These are phyloP conservation scores for Helotiales sp. DNA, from an alignment of 2,329 filamentous ascomycete genomes.

Conservation along the genomic window DNA sequence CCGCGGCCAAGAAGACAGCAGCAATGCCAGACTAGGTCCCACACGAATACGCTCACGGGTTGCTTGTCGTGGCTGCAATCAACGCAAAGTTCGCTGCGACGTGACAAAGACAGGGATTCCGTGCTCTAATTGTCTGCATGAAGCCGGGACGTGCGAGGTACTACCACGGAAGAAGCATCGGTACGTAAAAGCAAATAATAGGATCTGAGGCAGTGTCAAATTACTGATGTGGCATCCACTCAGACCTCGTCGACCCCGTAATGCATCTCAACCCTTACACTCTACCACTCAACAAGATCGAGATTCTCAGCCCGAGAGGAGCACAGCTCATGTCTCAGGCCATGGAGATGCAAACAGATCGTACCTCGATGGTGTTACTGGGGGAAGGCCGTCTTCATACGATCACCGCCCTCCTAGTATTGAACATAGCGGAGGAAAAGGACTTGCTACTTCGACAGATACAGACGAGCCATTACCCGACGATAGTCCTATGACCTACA, in stretches of 20 bases:
- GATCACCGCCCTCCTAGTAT: neutral
- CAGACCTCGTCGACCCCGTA: neutral
- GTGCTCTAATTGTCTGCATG: slow-evolving; percentile 17
- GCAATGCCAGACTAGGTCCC: neutral
- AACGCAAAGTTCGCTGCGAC: slow-evolving; percentile 16
- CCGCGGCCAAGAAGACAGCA: neutral
- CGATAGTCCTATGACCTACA: slow-evolving; percentile 13
- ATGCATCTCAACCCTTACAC: neutral
- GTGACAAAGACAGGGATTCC: slow-evolving; percentile 16
- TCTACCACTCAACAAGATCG: neutral
- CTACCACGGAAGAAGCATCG: slow-evolving; percentile 17
- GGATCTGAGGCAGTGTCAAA: neutral
- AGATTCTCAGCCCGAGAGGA: neutral
- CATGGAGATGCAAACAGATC: neutral
- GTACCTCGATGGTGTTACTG: neutral
- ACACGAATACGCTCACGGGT: slow-evolving; percentile 12
- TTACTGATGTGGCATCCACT: neutral
- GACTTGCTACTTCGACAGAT: neutral
- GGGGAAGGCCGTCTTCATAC: neutral
- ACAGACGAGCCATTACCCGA: slow-evolving; percentile 10
- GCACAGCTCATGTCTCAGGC: neutral
- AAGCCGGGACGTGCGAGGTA: slow-evolving; percentile 10
- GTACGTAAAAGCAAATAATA: slow-evolving; percentile 1
- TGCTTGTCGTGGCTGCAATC: slow-evolving; percentile 16
- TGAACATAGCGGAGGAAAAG: neutral